phyloP scores from a whole-genome alignment of 2,329 filamentous ascomycete genomes.

The Uncinocarpus reesii region DNA sequence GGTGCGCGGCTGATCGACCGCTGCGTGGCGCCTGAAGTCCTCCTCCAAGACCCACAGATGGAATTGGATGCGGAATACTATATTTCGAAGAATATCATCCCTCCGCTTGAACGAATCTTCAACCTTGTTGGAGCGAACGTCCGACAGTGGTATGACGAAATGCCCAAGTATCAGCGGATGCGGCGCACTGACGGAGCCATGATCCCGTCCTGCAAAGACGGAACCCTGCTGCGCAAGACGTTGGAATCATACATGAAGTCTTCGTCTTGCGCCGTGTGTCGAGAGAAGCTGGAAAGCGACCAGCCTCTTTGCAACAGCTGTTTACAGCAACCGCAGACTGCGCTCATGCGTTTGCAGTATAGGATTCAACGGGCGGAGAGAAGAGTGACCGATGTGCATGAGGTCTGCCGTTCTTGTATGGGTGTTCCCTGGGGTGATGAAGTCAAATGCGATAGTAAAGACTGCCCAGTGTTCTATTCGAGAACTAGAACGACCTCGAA shows the following conservation, averaged over 20 bases:
- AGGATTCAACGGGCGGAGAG: constrained; percentile 55
- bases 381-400: constrained; percentile 53
- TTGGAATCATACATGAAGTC: constrained; percentile 90
- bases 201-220: constrained; percentile 7
- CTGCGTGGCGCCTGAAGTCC: constrained; percentile 74
- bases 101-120: constrained; percentile 90
- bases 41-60: constrained; percentile 65
- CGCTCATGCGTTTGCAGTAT: constrained; percentile 54
- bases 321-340: constrained; percentile 38
- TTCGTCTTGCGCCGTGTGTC: constrained; percentile 68
- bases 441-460: constrained; percentile 78
- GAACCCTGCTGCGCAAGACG: constrained; percentile 48
- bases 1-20: constrained; percentile 78
- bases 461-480: constrained; percentile 82
- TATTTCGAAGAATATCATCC: constrained; percentile 89
- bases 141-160: constrained; percentile 84
- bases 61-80: constrained; percentile 93
- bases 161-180: constrained; percentile 79
- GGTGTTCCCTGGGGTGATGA: constrained; percentile 62
- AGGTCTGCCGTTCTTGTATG: constrained; percentile 71
- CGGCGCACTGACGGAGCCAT: constrained; percentile 46
- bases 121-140: constrained; percentile 91
- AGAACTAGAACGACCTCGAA: constrained; percentile 30
- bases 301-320: constrained; percentile 35
- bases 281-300: constrained; percentile 41